phyloP scores from a whole-genome alignment of 2,329 filamentous ascomycete species.

The Orbilia javanica region DNA sequence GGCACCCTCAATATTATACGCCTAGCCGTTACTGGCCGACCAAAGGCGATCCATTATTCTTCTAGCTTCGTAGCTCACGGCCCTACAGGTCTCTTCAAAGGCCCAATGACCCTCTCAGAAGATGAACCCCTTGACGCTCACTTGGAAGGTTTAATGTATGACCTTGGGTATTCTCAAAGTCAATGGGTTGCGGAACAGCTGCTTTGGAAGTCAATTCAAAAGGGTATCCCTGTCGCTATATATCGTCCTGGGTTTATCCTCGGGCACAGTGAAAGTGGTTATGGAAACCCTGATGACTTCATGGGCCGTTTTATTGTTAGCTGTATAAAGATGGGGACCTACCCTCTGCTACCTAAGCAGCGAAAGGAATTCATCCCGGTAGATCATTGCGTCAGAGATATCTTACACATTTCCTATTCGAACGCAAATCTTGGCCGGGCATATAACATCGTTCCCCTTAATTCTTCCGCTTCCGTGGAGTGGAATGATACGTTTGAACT shows the following conservation, averaged over 20 bases:
- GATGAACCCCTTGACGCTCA: slow-evolving; percentile 21
- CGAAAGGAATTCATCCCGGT: slow-evolving; percentile 43
- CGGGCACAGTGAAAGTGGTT: slow-evolving; percentile 22
- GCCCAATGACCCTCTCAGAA: neutral
- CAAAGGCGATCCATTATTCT: slow-evolving; percentile 20
- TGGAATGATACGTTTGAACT: slow-evolving; percentile 29
- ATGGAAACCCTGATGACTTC: slow-evolving; percentile 39
- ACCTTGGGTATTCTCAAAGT: slow-evolving; percentile 24
- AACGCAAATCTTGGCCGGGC: slow-evolving; percentile 10
- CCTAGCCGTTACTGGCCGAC: slow-evolving; percentile 10
- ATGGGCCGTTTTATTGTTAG: slow-evolving; percentile 29
- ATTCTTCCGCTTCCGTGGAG: slow-evolving; percentile 1
- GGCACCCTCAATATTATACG: slow-evolving; percentile 27
- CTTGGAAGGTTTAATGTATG: slow-evolving; percentile 8
- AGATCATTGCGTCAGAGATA: slow-evolving; percentile 26
- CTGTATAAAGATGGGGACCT: slow-evolving; percentile 23
- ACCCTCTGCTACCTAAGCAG: slow-evolving; percentile 31
- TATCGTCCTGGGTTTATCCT: slow-evolving; percentile 32
- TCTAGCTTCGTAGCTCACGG: slow-evolving; percentile 24
- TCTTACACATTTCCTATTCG: slow-evolving; percentile 28
- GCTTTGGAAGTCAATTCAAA: slow-evolving; percentile 15
- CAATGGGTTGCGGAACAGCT: slow-evolving; percentile 22
- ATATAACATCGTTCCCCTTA: slow-evolving; percentile 15
- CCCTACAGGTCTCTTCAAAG: slow-evolving; percentile 19
- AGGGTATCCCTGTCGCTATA: slow-evolving; percentile 6